Evolutionary conservation across 495 filamentous ascomycete genomes (phyloP), one percentile per base, ranked within the genome.

Genomic region (Friedmanniomyces simplex): DNA sequence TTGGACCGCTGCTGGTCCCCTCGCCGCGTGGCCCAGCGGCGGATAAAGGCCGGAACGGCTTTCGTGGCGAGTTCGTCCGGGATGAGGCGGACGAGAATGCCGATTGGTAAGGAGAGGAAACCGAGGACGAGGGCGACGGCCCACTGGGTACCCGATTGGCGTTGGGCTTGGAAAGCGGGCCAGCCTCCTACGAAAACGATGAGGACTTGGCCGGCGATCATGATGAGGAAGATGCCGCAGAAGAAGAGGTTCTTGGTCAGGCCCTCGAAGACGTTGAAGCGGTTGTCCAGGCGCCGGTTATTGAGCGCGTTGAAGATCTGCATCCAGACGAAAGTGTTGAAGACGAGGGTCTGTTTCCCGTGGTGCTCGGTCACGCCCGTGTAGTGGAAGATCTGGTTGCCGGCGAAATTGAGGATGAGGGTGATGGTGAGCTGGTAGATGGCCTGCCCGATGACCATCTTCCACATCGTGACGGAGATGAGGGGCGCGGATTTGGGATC

Each of bases 301-400:
- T 90, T 90, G 72, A 87, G 82, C 66, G 88, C 77, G 66, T 95
- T 95, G 79, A 94, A 94, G 62, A 94, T 89, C 62, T 94, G 89
- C 87, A 95, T 91, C 84, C 89, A 95, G 37, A 93, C 87, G 63
- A 91, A 95, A 1, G 86, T 88, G 73, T 94, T 95, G 76, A 95
- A 94, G 24, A 95, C 80, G 39, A 91, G 73, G 1, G 88, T 89
- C 56, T 80, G 69, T 47, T 89, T 69, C 22, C 74, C 63, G n/a
- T 73, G 60, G 10, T 68, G 66, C 39, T 77, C 65, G 18, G 6
- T 26, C 10, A 68, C 66, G 50, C 36, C 62, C 51, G 55, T 57
- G 67, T 87, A 89, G 16, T 73, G 68, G 14, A 93, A 73, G 36
- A 93, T 86, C 1, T 63, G 59, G 13, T 58, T 57, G 4, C 89